Base-by-base conservation (phyloP, 345 rosid genomes). In the Cardiospermum halicacabum region DNA sequence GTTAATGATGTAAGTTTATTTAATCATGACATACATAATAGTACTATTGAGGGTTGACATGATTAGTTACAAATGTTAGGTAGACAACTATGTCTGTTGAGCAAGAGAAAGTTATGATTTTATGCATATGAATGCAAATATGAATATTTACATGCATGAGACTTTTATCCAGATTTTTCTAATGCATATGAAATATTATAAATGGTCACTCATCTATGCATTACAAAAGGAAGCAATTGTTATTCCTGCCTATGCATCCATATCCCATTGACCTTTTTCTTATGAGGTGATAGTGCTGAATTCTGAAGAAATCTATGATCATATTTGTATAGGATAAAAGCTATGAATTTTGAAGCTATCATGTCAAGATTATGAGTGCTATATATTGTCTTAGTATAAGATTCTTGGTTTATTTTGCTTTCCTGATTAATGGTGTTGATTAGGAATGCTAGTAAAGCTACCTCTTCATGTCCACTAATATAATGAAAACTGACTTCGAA, bases 1-100 rank as follows among this genome's bases (percentile, higher is more conserved):
- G 97, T 95, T 53, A 84, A 89, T 85, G 97, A 91, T 80, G 99
- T 91, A 83, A 83, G 83, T 77, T 72, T 45, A 43, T 40, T n/a
- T 50, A 7, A 36, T 26, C 30, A 24, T 53, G 36, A 53, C 28
- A 2, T 2, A 7, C 22, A 49, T 24, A 0, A 34, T 26, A 37
- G 27, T 25, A 19, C 11, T 22, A 49, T 36, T n/a, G n/a, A n/a
- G n/a, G n/a, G n/a, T n/a, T n/a, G n/a, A n/a, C n/a, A n/a, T n/a
- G n/a, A 50, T 64, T 53, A 39, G 54, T 26, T 36, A 37, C 12
- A 26, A 25, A 37, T 53, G 37, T 39, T 18, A 25, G 27, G 42
- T 54, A 7, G 51, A 19, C 51, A 47, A 47, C n/a, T 1, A 47
- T 6, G 51, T 47, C 51, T 19, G 22, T 21, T 47, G 51, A 47